These are phyloP conservation scores for Nicotiana otophora DNA, from an alignment of 257 asterid species.

Conservation along the genomic window DNA sequence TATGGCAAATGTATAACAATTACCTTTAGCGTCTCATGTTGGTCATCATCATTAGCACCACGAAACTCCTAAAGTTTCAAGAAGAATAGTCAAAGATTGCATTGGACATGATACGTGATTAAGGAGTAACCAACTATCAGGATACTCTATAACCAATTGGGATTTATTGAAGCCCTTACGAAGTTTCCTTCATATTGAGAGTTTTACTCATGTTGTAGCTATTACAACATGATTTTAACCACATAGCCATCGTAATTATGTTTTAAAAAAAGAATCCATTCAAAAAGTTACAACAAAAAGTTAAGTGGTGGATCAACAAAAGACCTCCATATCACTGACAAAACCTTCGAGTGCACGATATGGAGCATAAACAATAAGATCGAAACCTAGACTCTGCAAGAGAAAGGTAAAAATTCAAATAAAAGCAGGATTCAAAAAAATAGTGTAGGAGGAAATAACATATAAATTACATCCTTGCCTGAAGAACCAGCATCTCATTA, in stretches of 20 bases:
- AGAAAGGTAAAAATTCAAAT: neutral
- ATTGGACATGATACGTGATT: too few relatives aligned
- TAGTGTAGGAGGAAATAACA: neutral
- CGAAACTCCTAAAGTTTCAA: slow-evolving; percentile 50
- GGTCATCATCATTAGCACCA: slow-evolving; percentile 33
- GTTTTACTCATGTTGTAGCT: too few relatives aligned
- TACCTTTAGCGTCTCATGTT: slow-evolving; percentile 56
- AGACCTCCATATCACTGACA: slow-evolving; percentile 69
- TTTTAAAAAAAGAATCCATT: too few relatives aligned
- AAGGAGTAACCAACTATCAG: too few relatives aligned
- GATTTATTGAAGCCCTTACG: too few relatives aligned
- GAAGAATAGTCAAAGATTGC: slow-evolving; percentile 14
- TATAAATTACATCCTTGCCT: slow-evolving; percentile 43
- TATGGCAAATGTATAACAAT: neutral
- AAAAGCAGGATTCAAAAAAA: slow-evolving; percentile 12
- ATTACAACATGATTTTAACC: too few relatives aligned
- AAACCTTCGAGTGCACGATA: slow-evolving; percentile 90
- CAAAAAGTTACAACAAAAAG: too few relatives aligned
- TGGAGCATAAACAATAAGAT: slow-evolving; percentile 92
- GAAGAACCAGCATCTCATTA: slow-evolving; percentile 91
- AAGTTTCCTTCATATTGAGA: too few relatives aligned
- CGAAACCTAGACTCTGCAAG: slow-evolving; percentile 90
- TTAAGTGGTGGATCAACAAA: neutral
- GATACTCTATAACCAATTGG: too few relatives aligned
- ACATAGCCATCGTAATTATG: too few relatives aligned